A percentile compares a stretch with the other conserved stretches of the same genome.
Evolutionary conservation across 2,329 filamentous ascomycete species (phyloP).

Genomic region (Cytospora piceae): DNA sequence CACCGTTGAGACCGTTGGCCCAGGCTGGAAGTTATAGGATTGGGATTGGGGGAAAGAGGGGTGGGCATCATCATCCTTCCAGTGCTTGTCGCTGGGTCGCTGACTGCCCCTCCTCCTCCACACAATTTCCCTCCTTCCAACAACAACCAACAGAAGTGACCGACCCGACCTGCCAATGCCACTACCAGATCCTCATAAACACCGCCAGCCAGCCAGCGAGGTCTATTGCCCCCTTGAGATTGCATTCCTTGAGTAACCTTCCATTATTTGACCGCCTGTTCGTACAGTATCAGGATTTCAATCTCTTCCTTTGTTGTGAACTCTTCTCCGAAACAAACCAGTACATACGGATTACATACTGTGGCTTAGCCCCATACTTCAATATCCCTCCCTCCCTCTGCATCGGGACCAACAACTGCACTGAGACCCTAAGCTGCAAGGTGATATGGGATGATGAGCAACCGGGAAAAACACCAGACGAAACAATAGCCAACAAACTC

Average conservation of each 20-base stretch:
- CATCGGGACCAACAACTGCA: conserved; percentile 2
- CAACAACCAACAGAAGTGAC: not conserved
- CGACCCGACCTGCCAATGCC: not conserved
- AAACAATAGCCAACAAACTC: not conserved
- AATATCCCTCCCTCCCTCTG: not conserved
- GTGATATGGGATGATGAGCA: not conserved
- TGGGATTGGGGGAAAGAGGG: not conserved
- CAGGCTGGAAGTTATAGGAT: not conserved
- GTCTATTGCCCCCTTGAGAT: not conserved
- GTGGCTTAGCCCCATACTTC: not conserved
- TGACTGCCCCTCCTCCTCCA: not conserved
- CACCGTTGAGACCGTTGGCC: conserved; percentile 1
- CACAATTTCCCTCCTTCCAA: not conserved
- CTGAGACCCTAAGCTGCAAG: not conserved
- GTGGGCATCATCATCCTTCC: not conserved
- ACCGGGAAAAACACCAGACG: not conserved
- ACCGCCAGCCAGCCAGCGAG: not conserved
- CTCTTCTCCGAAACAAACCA: too few species aligned
- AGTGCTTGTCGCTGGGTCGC: not conserved
- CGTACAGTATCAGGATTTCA: too few species aligned
- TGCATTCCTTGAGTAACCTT: not conserved
- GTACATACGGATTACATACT: too few species aligned
- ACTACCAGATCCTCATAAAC: not conserved
- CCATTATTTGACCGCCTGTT: too few species aligned
- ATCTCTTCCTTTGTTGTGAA: too few species aligned